Conservation (phyloP, 2,329 filamentous ascomycete genomes). For the Fonsecaea multimorphosa region DNA sequence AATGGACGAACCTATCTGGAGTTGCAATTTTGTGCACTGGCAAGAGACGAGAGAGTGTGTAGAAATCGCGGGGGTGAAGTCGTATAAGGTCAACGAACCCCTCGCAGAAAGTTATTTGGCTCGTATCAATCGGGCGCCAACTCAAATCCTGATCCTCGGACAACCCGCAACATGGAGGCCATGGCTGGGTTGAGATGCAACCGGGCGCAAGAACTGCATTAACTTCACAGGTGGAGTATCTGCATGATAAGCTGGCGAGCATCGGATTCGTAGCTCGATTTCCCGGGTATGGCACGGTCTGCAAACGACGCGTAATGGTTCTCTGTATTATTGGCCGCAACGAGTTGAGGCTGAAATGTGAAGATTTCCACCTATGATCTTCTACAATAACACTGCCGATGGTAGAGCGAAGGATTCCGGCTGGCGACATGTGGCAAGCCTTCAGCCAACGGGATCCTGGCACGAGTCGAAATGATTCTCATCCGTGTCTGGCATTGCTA, state of each 20-base stretch:
- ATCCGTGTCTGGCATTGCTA: too few species aligned
- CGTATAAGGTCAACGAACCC: background rate
- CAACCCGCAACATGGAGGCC: slow-evolving; percentile 2
- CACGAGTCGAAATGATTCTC: too few species aligned
- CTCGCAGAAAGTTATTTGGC: background rate
- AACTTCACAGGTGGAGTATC: background rate
- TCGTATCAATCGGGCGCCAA: background rate
- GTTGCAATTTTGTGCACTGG: background rate
- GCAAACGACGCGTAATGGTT: background rate
- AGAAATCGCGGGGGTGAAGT: background rate
- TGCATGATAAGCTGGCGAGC: background rate
- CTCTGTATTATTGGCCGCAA: background rate
- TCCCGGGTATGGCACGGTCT: background rate
- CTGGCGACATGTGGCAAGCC: background rate
- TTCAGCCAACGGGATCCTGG: background rate
- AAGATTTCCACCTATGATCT: background rate
- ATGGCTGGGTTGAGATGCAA: background rate
- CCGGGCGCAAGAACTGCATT: background rate
- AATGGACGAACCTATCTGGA: background rate
- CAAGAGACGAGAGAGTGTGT: background rate
- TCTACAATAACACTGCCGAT: background rate
- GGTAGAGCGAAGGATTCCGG: background rate
- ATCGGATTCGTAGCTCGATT: background rate
- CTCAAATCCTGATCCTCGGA: background rate
- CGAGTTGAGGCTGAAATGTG: background rate